Evolutionary conservation across 202 grass and related monocot genomes (phyloP).

Genomic region (Carex sylvatica): DNA sequence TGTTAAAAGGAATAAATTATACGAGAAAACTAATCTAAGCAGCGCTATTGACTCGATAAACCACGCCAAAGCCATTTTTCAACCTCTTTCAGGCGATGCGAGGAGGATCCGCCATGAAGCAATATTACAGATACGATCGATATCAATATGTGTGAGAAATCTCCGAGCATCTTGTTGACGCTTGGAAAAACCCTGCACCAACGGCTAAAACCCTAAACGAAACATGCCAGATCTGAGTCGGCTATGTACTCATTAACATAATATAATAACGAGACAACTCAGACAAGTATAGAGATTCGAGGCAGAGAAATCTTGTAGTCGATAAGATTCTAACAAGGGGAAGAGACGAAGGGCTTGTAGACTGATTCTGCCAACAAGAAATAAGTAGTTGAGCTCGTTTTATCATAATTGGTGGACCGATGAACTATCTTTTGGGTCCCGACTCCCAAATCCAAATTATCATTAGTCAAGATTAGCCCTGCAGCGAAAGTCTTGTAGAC

Average conservation of each 20-base stretch:
- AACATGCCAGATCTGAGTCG: constrained; percentile 11
- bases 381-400: neutral
- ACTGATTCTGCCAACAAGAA: neutral
- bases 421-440: neutral
- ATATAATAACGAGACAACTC: neutral
- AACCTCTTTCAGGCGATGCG: constrained; percentile 31
- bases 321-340: constrained; percentile 24
- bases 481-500: neutral
- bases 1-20: neutral
- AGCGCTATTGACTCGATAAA: constrained; percentile 19
- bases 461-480: neutral
- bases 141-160: constrained; percentile 1
- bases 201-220: constrained; percentile 17
- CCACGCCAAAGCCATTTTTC: constrained; percentile 33
- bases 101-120: constrained; percentile 27
- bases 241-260: neutral
- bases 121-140: neutral
- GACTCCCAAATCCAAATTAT: neutral
- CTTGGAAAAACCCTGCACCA: constrained; percentile 4
- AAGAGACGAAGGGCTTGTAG: neutral
- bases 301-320: neutral
- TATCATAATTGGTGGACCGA: neutral
- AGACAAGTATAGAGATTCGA: constrained; percentile 1
- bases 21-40: constrained; percentile 5
- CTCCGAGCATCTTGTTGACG: constrained; percentile 17